These are phyloP conservation scores for Penicillium pancosmium DNA, from an alignment of 495 filamentous ascomycete species.

Conservation along the genomic window DNA sequence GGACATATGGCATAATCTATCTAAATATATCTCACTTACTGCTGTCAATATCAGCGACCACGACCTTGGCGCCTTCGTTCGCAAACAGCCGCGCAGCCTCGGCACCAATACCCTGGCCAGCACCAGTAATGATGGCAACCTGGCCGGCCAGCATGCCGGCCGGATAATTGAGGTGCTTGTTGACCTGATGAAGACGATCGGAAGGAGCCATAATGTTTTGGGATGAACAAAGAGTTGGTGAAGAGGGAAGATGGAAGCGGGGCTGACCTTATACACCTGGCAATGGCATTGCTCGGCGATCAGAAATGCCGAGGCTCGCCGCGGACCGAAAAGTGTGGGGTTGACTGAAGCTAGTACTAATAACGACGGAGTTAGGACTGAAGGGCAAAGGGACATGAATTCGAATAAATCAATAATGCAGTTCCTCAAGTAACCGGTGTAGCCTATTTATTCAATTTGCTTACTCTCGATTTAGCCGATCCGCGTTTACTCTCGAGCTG, in stretches of 20 bases:
- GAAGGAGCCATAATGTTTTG: constrained; percentile 37
- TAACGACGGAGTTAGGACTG: too few relatives aligned
- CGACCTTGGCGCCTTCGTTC: constrained; percentile 81
- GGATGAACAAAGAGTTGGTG: neutral
- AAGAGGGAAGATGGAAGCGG: constrained; percentile 7
- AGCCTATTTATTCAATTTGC: constrained; percentile 15
- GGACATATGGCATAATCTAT: neutral
- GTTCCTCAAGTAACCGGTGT: constrained; percentile 6
- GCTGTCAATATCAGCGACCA: constrained; percentile 80
- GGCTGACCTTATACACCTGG: constrained; percentile 24
- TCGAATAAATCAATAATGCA: neutral
- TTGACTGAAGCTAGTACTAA: neutral
- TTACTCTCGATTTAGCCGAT: constrained; percentile 15
- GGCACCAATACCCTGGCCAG: constrained; percentile 87
- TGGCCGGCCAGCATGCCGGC: constrained; percentile 75
- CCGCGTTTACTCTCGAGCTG: constrained; percentile 25
- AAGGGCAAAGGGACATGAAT: too few relatives aligned
- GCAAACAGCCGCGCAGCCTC: constrained; percentile 80
- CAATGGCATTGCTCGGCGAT: constrained; percentile 11
- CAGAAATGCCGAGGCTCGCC: constrained; percentile 32
- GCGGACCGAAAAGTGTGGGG: constrained; percentile 32
- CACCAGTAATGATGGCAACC: constrained; percentile 85
- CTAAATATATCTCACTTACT: constrained; percentile 37
- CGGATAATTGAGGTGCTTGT: constrained; percentile 77
- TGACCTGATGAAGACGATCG: constrained; percentile 66